phyloP scores from a whole-genome alignment of 305 asterid genomes.

The Fraxinus ornus region DNA sequence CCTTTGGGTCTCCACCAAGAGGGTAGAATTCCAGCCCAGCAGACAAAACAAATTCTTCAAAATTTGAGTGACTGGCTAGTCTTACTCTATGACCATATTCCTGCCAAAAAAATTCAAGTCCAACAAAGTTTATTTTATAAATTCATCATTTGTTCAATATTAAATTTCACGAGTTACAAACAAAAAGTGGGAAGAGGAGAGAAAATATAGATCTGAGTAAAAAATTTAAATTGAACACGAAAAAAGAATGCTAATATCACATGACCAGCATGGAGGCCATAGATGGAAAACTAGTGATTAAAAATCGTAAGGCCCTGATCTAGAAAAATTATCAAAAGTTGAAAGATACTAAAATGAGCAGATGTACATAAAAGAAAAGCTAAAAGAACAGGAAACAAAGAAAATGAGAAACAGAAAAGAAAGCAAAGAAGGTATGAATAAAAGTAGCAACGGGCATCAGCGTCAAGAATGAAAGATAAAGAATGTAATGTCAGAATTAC shows the following conservation, averaged over 20 bases:
- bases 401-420: not conserved
- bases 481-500: not conserved
- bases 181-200: not conserved
- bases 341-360: not conserved
- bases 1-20: constrained; percentile 93
- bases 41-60: constrained; percentile 69
- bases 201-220: not conserved
- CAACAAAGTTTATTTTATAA: constrained; percentile 6
- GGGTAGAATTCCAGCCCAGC: constrained; percentile 94
- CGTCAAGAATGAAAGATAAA: not conserved
- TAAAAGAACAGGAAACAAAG: not conserved
- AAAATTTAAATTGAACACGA: not conserved
- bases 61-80: constrained; percentile 82
- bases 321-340: not conserved
- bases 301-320: not conserved
- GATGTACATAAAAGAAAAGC: not conserved
- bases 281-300: not conserved
- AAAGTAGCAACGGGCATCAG: not conserved
- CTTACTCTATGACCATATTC: constrained; percentile 87
- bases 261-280: not conserved
- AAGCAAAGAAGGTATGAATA: not conserved
- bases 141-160: constrained; percentile 9
- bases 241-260: not conserved
- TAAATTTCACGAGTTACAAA: constrained; percentile 7
- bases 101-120: constrained; percentile 46